Conservation (phyloP, 1,284 basidiomycete genomes). For the Heterobasidion annosum region DNA sequence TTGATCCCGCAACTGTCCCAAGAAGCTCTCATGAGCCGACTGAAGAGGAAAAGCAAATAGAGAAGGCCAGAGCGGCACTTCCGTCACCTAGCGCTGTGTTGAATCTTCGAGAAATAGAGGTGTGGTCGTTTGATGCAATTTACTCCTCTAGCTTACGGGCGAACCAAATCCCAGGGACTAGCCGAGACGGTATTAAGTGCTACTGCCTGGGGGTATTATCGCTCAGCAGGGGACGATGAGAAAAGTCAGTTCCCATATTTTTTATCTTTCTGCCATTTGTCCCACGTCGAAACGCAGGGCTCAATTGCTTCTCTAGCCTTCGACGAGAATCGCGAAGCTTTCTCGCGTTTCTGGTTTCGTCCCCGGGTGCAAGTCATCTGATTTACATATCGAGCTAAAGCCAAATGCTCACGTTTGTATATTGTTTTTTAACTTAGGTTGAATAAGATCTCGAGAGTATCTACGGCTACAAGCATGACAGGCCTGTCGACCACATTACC, state of each 20-base stretch:
- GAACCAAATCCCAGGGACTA: conserved; percentile 14
- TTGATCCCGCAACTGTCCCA: conserved; percentile 35
- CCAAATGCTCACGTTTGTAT: neutral
- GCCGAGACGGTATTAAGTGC: conserved; percentile 22
- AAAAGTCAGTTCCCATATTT: conserved; percentile 20
- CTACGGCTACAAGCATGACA: conserved; percentile 29
- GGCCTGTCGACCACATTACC: conserved; percentile 33
- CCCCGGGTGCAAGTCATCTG: conserved; percentile 29
- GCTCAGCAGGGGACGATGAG: conserved; percentile 37
- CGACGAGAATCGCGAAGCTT: conserved; percentile 34
- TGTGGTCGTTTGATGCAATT: neutral
- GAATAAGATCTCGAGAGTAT: conserved; percentile 21
- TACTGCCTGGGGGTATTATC: conserved; percentile 47
- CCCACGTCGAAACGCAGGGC: neutral
- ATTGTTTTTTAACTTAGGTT: conserved; percentile 12
- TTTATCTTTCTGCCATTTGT: neutral
- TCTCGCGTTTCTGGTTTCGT: conserved; percentile 39
- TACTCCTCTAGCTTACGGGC: too few relatives aligned
- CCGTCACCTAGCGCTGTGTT: conserved; percentile 32
- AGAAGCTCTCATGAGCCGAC: conserved; percentile 20
- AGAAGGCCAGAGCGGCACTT: conserved; percentile 28
- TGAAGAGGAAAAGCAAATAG: conserved; percentile 33
- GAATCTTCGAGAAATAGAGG: conserved; percentile 37
- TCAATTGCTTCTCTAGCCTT: conserved; percentile 20
- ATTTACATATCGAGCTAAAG: neutral